Evolutionary conservation across 805 yeast species (phyloP).

Genomic region (Lachancea cidri): DNA sequence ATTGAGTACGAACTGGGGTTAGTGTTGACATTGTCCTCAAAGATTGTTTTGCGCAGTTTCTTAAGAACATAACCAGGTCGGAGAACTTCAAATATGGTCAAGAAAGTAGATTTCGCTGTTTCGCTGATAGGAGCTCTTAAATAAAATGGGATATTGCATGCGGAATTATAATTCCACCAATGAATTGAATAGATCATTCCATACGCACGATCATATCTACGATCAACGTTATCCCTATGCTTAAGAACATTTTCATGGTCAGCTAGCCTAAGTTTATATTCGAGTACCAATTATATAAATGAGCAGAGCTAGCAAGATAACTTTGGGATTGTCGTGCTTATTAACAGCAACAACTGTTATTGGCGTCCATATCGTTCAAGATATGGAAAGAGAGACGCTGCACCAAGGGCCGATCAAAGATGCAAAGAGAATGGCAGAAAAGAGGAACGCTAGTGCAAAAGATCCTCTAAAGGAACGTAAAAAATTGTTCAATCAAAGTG

Average conservation of each 20-base stretch:
- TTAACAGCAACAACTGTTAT: constrained; percentile 55
- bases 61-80: constrained; percentile 5
- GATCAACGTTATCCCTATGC: too few relatives aligned
- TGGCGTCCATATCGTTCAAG: constrained; percentile 68
- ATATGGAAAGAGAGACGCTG: constrained; percentile 61
- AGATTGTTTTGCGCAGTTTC: constrained; percentile 6
- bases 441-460: constrained; percentile 33
- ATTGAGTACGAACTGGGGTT: constrained; percentile 54
- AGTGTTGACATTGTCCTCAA: constrained; percentile 24
- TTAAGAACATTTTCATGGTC: too few relatives aligned
- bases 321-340: constrained; percentile 54
- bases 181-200: too few relatives aligned
- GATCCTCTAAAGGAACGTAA: constrained; percentile 39
- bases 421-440: constrained; percentile 55
- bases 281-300: too few relatives aligned
- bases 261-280: too few relatives aligned
- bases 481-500: constrained; percentile 49
- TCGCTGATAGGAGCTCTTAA: neutral
- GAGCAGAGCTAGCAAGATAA: constrained; percentile 78
- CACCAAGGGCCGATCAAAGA: constrained; percentile 85
- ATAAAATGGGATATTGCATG: neutral
- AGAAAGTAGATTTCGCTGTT: too few relatives aligned
- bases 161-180: neutral
- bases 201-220: too few relatives aligned
- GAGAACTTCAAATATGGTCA: neutral